A percentile compares a stretch with the other conserved stretches of the same genome.
Evolutionary conservation across 2,329 filamentous ascomycete genomes (phyloP).

Genomic region (Exophiala alcalophila): DNA sequence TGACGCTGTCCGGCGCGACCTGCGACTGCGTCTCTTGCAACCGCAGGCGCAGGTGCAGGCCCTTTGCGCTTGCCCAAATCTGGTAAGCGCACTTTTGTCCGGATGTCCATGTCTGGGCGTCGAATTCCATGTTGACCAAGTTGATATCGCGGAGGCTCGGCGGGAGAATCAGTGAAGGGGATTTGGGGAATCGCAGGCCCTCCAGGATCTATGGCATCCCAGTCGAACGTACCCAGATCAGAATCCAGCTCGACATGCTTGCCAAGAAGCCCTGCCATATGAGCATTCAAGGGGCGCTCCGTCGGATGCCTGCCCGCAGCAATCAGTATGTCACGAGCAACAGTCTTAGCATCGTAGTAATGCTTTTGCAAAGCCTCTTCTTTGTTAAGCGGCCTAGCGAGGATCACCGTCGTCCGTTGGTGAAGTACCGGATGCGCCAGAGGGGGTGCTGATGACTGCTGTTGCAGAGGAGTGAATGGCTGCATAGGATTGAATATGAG

Average conservation of each 20-base stretch:
- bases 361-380: constrained; percentile 43
- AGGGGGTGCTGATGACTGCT: neutral
- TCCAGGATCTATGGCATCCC: constrained; percentile 61
- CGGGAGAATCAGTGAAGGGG: constrained; percentile 30
- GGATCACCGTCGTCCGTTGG: constrained; percentile 13
- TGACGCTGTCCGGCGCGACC: neutral
- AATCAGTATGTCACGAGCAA: constrained; percentile 62
- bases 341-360: constrained; percentile 59
- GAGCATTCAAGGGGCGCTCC: constrained; percentile 57
- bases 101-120: neutral
- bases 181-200: constrained; percentile 40
- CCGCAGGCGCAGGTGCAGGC: constrained; percentile 6
- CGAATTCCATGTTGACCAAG: constrained; percentile 17
- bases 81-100: constrained; percentile 17
- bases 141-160: constrained; percentile 28
- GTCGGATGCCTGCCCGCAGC: constrained; percentile 61
- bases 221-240: constrained; percentile 58
- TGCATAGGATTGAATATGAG: too few species aligned
- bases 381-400: constrained; percentile 46
- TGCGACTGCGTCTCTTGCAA: neutral
- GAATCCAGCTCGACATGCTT: constrained; percentile 44
- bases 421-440: too few species aligned
- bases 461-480: neutral
- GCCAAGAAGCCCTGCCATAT: constrained; percentile 51
- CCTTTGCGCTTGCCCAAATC: constrained; percentile 22